These are phyloP conservation scores for Elsinoe perseae DNA, from an alignment of 2,329 filamentous ascomycete species.

Conservation along the genomic window DNA sequence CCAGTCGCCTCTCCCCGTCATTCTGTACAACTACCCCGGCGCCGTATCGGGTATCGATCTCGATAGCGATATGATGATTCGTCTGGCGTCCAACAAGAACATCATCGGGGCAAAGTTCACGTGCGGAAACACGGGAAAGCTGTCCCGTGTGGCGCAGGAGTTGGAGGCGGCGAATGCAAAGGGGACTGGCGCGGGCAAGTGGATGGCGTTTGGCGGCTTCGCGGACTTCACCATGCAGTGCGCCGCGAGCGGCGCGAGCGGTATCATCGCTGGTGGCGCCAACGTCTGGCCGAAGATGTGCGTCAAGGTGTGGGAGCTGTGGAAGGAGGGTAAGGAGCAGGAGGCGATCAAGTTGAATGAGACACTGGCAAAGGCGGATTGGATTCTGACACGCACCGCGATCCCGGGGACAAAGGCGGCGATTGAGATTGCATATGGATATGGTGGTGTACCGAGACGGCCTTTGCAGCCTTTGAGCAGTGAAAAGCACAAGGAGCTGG, in stretches of 20 bases:
- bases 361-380: conserved; percentile 69
- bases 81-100: conserved; percentile 62
- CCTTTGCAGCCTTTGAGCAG: conserved; percentile 61
- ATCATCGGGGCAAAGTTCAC: conserved; percentile 88
- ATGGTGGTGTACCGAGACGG: conserved; percentile 66
- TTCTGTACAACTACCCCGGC: conserved; percentile 87
- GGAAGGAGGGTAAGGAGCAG: conserved; percentile 61
- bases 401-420: conserved; percentile 82
- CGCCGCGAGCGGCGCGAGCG: conserved; percentile 66
- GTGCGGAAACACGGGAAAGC: conserved; percentile 81
- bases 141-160: conserved; percentile 70
- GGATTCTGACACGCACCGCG: conserved; percentile 72
- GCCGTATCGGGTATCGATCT: conserved; percentile 82
- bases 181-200: conserved; percentile 39
- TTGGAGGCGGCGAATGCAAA: conserved; percentile 62
- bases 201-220: conserved; percentile 82
- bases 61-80: conserved; percentile 79
- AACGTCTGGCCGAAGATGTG: conserved; percentile 81
- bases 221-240: conserved; percentile 84
- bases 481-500: conserved; percentile 30
- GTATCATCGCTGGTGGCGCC: conserved; percentile 77
- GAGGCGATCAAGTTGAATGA: conserved; percentile 71
- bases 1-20: conserved; percentile 63
- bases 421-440: conserved; percentile 72
- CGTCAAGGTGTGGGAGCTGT: conserved; percentile 70